These are phyloP conservation scores for Xylariaceae sp. DNA, from an alignment of 2,329 filamentous ascomycete species.

Conservation along the genomic window DNA sequence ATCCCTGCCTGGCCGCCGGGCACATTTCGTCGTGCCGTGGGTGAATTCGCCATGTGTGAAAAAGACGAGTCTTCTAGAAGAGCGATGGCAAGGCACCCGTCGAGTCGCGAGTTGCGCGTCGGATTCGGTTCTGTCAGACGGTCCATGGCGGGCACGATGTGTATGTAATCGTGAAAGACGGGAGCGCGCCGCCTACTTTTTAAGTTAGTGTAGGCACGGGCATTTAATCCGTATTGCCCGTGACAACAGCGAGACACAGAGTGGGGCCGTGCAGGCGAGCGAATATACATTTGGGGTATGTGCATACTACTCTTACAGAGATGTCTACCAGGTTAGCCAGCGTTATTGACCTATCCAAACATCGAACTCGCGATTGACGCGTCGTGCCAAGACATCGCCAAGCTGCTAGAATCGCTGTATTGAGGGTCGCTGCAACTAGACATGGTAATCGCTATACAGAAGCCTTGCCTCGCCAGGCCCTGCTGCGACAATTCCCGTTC, in stretches of 20 bases:
- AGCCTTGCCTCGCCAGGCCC: not conserved
- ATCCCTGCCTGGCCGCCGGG: constrained; percentile 9
- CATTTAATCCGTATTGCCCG: not conserved
- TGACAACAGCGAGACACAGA: not conserved
- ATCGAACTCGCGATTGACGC: no score
- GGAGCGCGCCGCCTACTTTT: not conserved
- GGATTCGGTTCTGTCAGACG: no score
- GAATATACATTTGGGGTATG: no score
- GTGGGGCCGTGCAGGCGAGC: not conserved
- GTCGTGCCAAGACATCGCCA: not conserved
- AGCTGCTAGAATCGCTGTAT: not conserved
- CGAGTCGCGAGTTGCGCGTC: no score
- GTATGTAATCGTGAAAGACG: not conserved
- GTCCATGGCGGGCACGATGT: no score
- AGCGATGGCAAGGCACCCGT: no score
- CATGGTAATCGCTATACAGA: not conserved
- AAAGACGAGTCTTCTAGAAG: no score
- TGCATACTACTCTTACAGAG: no score
- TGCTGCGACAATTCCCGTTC: not conserved
- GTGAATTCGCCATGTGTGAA: no score
- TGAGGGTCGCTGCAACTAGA: not conserved
- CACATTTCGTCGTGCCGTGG: not conserved
- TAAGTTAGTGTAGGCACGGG: not conserved
- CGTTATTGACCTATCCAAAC: no score
- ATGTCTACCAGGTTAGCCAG: no score